A percentile compares a stretch with the other conserved stretches of the same genome.
Conservation (phyloP, 805 yeast genomes). For the Barnettozyma sp. region DNA sequence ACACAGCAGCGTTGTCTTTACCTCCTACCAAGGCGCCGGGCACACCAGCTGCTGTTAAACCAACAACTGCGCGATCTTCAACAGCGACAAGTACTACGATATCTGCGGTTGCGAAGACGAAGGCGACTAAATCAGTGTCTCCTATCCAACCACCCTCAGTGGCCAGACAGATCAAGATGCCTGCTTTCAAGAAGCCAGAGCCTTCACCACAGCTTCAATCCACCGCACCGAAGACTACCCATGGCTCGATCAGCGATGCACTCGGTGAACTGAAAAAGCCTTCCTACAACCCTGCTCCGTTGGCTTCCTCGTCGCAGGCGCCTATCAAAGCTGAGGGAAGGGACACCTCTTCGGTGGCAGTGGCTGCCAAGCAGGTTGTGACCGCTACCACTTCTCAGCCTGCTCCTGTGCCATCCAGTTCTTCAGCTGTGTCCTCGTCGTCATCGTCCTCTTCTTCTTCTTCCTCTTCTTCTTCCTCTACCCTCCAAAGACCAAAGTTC, state of each 20-base stretch:
- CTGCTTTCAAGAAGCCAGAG: slow-evolving; percentile 11
- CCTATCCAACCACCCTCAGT: slow-evolving; percentile 13
- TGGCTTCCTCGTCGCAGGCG: background rate
- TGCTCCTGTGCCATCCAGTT: too few relatives aligned
- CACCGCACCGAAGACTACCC: slow-evolving; percentile 1
- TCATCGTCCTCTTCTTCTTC: too few relatives aligned
- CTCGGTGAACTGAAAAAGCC: slow-evolving; percentile 1
- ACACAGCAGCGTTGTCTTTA: too few relatives aligned
- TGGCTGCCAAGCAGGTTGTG: too few relatives aligned
- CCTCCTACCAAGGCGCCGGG: too few relatives aligned
- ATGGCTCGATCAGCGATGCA: slow-evolving; percentile 1
- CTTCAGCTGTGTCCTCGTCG: too few relatives aligned
- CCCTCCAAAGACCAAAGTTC: slow-evolving; percentile 22
- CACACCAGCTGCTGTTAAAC: too few relatives aligned
- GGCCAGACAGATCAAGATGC: slow-evolving; percentile 23
- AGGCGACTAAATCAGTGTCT: background rate
- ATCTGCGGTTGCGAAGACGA: too few relatives aligned
- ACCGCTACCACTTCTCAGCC: too few relatives aligned
- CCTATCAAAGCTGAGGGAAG: slow-evolving; percentile 5
- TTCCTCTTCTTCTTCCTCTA: too few relatives aligned
- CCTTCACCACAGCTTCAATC: slow-evolving; percentile 2
- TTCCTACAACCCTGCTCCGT: background rate
- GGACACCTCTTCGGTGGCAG: too few relatives aligned
- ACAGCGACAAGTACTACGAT: background rate
- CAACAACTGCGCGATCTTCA: too few relatives aligned